These are phyloP conservation scores for Ceratobasidium sp. DNA, from an alignment of 1,284 basidiomycete species.

Conservation along the genomic window DNA sequence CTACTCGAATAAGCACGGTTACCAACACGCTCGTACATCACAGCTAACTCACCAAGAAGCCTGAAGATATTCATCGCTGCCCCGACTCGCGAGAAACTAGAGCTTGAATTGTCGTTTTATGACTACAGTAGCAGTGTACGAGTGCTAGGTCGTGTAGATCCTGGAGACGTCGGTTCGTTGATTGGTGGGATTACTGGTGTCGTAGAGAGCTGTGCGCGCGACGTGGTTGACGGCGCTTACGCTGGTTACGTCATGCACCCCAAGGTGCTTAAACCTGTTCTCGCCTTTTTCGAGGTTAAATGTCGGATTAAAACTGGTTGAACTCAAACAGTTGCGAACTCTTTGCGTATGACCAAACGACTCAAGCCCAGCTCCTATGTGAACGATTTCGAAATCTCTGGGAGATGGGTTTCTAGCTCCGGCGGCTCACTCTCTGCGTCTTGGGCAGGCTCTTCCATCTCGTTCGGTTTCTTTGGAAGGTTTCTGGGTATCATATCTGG, in stretches of 20 bases:
- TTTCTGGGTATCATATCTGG: background rate
- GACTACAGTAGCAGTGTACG: background rate
- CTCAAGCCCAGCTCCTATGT: background rate
- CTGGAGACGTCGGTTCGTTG: slow-evolving; percentile 22
- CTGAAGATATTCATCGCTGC: slow-evolving; percentile 40
- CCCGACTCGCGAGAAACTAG: slow-evolving; percentile 4
- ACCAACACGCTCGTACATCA: background rate
- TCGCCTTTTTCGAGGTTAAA: background rate
- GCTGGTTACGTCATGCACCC: slow-evolving; percentile 30
- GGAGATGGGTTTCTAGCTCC: background rate
- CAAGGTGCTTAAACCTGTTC: background rate
- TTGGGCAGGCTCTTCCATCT: slow-evolving; percentile 17
- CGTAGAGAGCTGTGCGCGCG: slow-evolving; percentile 23
- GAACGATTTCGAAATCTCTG: background rate
- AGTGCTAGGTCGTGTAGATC: background rate
- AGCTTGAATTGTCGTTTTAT: background rate
- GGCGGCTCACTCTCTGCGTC: slow-evolving; percentile 1
- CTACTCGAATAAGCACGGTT: too few relatives aligned
- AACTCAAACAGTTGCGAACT: too few relatives aligned
- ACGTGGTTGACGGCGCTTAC: slow-evolving; percentile 32
- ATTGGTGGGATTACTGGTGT: slow-evolving; percentile 25
- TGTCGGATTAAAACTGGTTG: too few relatives aligned
- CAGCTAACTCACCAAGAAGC: slow-evolving; percentile 25
- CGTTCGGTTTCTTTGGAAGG: background rate
- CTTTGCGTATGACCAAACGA: background rate